phyloP scores from a whole-genome alignment of 1,284 basidiomycete species.

The Lentinula novae-zelandiae region DNA sequence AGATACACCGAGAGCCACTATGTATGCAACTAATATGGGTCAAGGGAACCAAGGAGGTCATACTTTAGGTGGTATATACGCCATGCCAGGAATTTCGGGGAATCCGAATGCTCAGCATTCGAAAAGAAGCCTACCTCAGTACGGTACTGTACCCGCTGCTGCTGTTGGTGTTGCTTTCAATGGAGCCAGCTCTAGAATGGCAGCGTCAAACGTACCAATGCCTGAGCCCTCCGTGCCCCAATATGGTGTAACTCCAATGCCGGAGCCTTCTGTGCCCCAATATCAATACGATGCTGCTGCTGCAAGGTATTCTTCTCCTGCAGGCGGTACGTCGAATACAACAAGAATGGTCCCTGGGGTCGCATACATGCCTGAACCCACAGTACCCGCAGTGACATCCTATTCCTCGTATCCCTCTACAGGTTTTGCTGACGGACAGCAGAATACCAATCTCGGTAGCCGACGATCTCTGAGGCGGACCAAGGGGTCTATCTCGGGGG shows the following conservation, averaged over 20 bases:
- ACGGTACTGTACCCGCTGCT: background rate
- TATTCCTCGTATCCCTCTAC: background rate
- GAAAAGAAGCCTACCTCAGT: background rate
- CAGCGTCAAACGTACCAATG: background rate
- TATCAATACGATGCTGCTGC: background rate
- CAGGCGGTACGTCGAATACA: background rate
- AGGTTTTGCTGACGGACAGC: background rate
- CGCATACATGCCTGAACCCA: background rate
- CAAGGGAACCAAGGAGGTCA: background rate
- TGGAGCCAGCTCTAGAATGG: background rate
- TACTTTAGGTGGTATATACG: background rate
- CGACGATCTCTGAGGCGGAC: background rate
- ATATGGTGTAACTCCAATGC: background rate
- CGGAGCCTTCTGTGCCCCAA: constrained; percentile 4
- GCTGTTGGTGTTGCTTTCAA: background rate
- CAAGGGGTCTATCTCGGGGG: background rate
- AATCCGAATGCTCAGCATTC: background rate
- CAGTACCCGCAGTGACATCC: background rate
- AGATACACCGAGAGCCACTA: background rate
- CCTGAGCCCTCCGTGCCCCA: background rate
- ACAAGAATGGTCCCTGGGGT: background rate
- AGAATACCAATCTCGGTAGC: background rate
- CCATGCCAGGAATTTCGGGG: background rate
- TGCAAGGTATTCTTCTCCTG: background rate
- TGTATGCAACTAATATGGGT: background rate